Percentiles rank a stretch among this genome's conserved stretches.
These are phyloP conservation scores for Aspergillus chevalieri DNA, from an alignment of 2,329 filamentous ascomycete genomes.

Conservation along the genomic window DNA sequence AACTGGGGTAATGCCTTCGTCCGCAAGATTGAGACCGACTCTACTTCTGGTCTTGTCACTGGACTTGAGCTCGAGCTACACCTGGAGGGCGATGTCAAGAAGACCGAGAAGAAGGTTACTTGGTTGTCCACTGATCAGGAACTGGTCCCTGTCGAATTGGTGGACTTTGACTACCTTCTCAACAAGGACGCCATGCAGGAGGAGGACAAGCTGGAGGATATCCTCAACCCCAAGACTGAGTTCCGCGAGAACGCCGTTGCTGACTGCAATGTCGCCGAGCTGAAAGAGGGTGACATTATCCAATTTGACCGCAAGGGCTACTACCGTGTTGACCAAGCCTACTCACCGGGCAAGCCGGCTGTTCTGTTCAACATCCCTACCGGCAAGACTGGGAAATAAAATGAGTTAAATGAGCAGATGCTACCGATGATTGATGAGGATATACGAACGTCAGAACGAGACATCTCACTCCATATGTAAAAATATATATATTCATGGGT, in stretches of 20 bases:
- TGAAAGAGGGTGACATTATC: slow-evolving; percentile 86
- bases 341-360: slow-evolving; percentile 52
- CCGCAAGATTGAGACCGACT: slow-evolving; percentile 44
- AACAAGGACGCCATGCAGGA: slow-evolving; percentile 92
- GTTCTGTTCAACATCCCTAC: slow-evolving; percentile 67
- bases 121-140: slow-evolving; percentile 78
- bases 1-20: slow-evolving; percentile 69
- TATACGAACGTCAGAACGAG: background rate
- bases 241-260: slow-evolving; percentile 68
- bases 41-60: slow-evolving; percentile 54
- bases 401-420: slow-evolving; percentile 1
- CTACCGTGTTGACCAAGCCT: slow-evolving; percentile 71
- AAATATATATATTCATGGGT: no score
- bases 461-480: no score
- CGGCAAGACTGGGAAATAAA: slow-evolving; percentile 46
- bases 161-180: slow-evolving; percentile 92
- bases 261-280: slow-evolving; percentile 69
- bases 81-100: slow-evolving; percentile 86
- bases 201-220: slow-evolving; percentile 79
- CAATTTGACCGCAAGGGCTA: slow-evolving; percentile 93
- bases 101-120: slow-evolving; percentile 92
- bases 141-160: slow-evolving; percentile 74
- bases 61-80: slow-evolving; percentile 77
- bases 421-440: slow-evolving; percentile 1
- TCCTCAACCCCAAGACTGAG: slow-evolving; percentile 69